Base-by-base conservation (phyloP, 306 rosid genomes). In the Lathyrus sativus region DNA sequence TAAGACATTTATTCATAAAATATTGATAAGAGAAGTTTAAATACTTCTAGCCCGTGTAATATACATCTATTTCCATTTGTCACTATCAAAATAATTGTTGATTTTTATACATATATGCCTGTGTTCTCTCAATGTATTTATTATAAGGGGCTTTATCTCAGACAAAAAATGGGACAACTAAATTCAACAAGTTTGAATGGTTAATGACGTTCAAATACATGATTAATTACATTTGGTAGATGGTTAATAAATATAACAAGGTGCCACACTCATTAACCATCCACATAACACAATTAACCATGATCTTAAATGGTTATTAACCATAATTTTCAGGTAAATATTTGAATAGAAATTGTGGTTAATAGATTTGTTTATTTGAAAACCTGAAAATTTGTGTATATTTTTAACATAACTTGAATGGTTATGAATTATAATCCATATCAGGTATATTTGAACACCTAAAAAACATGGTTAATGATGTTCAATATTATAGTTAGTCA, bases 11-110 rank as follows among this genome's bases (percentile, higher is more conserved):
- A 11, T 69, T 28, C 42, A 31, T 35, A 63, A 61, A 13, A 61
- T 29, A 67, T 28, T 39, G 58, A 65, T 18, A 65, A 46, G 37
- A 53, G 15, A 51, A 5, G 22, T 53, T 50, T 50, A 50, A 50
- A 46, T 14, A 46, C 4, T 46, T 46, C 8, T 46, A 46, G 10
- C 22, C 10, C 53, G 0, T 46, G 53, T 14, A 46, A 46, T 14
- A 14, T 15, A 46, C 19, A 14, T 46, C 22, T 7, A 14, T 17
- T 18, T 9, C 9, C 57, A 9, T 19, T 50, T 8, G 57, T 50
- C 13, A 24, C 29, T 50, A 45, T 50, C 3, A 50, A 50, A 22
- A 53, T 10, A 4, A 11, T 4, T 24, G 59, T 22, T 11, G n/a
- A 53, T 10, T 53, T 22, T 53, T 22, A 22, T 53, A 6, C 57